Conservation (phyloP, 257 asterid species). For the Henckelia pumila region DNA sequence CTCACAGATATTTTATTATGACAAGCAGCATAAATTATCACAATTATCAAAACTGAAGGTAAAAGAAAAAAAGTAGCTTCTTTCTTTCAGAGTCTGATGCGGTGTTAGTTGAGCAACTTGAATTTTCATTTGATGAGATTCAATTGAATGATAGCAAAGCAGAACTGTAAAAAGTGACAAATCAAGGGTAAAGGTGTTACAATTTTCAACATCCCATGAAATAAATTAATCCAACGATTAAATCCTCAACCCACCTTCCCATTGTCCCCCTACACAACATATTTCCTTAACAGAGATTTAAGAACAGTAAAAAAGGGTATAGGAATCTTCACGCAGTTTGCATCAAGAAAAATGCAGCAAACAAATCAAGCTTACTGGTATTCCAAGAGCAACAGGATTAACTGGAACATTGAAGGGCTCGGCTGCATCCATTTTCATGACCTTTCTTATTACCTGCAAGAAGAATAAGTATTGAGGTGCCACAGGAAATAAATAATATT, state of each 20-base stretch:
- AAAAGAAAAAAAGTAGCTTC: slow-evolving; percentile 3
- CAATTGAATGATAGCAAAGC: background rate
- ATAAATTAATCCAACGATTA: background rate
- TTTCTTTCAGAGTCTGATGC: slow-evolving; percentile 4
- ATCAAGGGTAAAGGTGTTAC: background rate
- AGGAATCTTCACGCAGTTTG: slow-evolving; percentile 6
- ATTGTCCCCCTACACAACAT: background rate
- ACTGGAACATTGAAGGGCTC: slow-evolving; percentile 89
- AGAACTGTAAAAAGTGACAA: background rate
- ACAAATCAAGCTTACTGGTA: slow-evolving; percentile 49
- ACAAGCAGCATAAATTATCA: background rate
- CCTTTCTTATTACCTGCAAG: slow-evolving; percentile 71
- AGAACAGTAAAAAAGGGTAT: slow-evolving; percentile 8
- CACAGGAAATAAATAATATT: slow-evolving; percentile 15
- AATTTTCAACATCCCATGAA: background rate
- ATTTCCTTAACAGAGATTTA: background rate
- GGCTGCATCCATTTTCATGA: slow-evolving; percentile 97
- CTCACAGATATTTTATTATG: background rate
- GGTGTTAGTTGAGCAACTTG: slow-evolving; percentile 4
- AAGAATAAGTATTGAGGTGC: slow-evolving; percentile 20
- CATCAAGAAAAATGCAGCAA: slow-evolving; percentile 6
- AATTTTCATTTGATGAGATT: background rate
- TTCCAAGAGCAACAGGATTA: slow-evolving; percentile 82
- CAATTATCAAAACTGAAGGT: slow-evolving; percentile 8
- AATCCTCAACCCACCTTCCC: slow-evolving; percentile 3